Evolutionary conservation across 108 stramenopile genomes (phyloP).

Genomic region (Fistulifera pelliculosa): DNA sequence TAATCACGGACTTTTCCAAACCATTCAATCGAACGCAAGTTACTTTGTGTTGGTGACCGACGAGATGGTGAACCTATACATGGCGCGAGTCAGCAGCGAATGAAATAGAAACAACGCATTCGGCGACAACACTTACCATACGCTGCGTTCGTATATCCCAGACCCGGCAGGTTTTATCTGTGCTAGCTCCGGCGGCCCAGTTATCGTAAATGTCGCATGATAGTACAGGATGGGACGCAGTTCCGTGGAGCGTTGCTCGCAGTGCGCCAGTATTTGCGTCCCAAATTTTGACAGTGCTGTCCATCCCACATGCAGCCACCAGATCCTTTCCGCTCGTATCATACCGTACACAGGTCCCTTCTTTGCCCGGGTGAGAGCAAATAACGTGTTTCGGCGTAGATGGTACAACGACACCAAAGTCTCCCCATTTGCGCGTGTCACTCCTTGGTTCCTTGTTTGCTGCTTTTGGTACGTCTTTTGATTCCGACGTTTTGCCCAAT

Average conservation of each 20-base stretch:
- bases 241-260: constrained; percentile 44
- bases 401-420: constrained; percentile 43
- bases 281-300: constrained; percentile 69
- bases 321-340: constrained; percentile 50
- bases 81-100: neutral
- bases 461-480: constrained; percentile 2
- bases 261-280: constrained; percentile 61
- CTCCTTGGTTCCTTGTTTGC: constrained; percentile 12
- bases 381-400: constrained; percentile 44
- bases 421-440: constrained; percentile 35
- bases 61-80: constrained; percentile 69
- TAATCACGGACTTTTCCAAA: constrained; percentile 53
- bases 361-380: constrained; percentile 40
- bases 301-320: constrained; percentile 56
- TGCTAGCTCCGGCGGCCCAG: constrained; percentile 56
- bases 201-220: constrained; percentile 61
- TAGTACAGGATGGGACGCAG: constrained; percentile 44
- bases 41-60: constrained; percentile 74
- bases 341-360: constrained; percentile 59
- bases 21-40: constrained; percentile 64
- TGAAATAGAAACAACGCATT: too few relatives aligned
- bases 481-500: neutral
- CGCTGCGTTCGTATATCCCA: constrained; percentile 66
- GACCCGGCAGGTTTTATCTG: constrained; percentile 79
- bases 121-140: constrained; percentile 36